A percentile compares a stretch with the other conserved stretches of the same genome.
Evolutionary conservation across 163 green algal species (phyloP).

Genomic region (Chloromonas sp.): DNA sequence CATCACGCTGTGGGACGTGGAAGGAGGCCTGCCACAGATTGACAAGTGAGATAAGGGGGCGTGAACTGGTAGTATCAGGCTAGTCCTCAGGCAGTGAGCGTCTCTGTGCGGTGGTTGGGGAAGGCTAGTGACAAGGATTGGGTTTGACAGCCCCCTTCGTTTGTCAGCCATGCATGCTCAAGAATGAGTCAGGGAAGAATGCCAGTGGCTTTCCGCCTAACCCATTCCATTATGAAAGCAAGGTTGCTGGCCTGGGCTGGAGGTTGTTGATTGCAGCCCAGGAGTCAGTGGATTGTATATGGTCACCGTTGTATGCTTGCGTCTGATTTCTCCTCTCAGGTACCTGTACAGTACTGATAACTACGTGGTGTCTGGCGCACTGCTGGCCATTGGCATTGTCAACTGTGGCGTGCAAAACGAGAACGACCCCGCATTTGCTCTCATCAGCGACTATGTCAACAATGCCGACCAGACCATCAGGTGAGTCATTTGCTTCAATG

Average conservation of each 20-base stretch:
- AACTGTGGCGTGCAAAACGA: slow-evolving; percentile 86
- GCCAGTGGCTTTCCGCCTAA: no score
- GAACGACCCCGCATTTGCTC: slow-evolving; percentile 92
- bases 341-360: slow-evolving; percentile 88
- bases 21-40: slow-evolving; percentile 79
- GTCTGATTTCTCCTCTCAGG: slow-evolving; percentile 8
- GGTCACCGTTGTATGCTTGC: no score
- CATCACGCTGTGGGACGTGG: slow-evolving; percentile 95
- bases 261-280: no score
- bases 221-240: no score
- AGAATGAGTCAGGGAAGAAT: no score
- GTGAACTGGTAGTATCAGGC: background rate
- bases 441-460: slow-evolving; percentile 85
- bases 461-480: slow-evolving; percentile 59
- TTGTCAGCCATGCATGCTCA: no score
- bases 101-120: no score
- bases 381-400: slow-evolving; percentile 91
- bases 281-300: no score
- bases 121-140: no score
- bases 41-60: slow-evolving; percentile 13
- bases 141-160: no score
- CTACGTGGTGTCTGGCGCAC: slow-evolving; percentile 64
- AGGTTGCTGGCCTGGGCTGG: no score
- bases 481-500: slow-evolving; percentile 19
- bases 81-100: no score